A percentile compares a stretch with the other conserved stretches of the same genome.
These are phyloP conservation scores for Gaertneriomyces sp. DNA, from an alignment of 192 early-diverging fungal species.

Conservation along the genomic window DNA sequence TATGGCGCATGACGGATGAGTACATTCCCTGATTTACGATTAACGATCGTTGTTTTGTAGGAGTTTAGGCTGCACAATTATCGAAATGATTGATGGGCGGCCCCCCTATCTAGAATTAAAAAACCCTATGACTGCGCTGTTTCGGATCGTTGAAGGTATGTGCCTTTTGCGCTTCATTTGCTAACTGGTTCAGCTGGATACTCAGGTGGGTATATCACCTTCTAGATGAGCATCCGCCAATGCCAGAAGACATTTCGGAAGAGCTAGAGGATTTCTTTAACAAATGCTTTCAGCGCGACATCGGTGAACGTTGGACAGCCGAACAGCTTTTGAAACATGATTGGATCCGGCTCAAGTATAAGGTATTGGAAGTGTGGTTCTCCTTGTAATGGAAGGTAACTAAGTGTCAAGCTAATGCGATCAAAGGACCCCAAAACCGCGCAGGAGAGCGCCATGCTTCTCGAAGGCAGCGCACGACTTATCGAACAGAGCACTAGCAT, in stretches of 20 bases:
- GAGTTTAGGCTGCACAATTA: slow-evolving; percentile 90
- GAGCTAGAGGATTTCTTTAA: slow-evolving; percentile 76
- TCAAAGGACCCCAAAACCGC: slow-evolving; percentile 19
- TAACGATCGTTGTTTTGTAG: slow-evolving; percentile 8
- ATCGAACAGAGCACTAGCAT: slow-evolving; percentile 21
- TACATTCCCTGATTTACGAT: not conserved
- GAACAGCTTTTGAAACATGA: slow-evolving; percentile 63
- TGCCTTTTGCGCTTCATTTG: not conserved
- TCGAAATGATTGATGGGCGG: slow-evolving; percentile 86
- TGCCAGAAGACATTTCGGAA: slow-evolving; percentile 72
- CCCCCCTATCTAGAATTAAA: slow-evolving; percentile 84
- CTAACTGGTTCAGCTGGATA: not conserved
- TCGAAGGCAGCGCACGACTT: slow-evolving; percentile 14
- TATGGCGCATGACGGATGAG: slow-evolving; percentile 1
- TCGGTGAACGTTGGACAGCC: slow-evolving; percentile 64
- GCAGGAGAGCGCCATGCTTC: slow-evolving; percentile 22
- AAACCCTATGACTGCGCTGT: slow-evolving; percentile 79
- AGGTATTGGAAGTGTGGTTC: slow-evolving; percentile 9
- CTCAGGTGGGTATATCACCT: not conserved
- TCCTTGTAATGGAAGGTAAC: not conserved
- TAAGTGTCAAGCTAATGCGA: not conserved
- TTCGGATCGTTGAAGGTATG: slow-evolving; percentile 73
- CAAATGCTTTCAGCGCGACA: slow-evolving; percentile 79
- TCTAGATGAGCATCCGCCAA: slow-evolving; percentile 62
- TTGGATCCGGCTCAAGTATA: slow-evolving; percentile 57